phyloP scores from a whole-genome alignment of 257 asterid species.

The Buddleja alternifolia region DNA sequence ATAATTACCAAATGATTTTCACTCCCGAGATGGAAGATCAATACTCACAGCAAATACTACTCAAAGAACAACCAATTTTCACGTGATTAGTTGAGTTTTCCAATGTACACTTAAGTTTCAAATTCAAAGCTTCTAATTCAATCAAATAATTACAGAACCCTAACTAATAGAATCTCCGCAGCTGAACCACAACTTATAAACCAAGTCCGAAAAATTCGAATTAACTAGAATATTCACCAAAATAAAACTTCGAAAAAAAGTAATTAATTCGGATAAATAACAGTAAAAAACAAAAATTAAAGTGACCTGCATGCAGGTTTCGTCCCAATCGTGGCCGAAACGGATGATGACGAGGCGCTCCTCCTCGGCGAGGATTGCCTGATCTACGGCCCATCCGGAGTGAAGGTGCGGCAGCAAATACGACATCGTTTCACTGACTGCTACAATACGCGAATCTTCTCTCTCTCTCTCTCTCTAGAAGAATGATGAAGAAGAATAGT shows the following conservation, averaged over 20 bases:
- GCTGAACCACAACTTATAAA: no score
- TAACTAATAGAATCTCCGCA: no score
- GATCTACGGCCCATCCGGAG: conserved; percentile 98
- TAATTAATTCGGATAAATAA: neutral
- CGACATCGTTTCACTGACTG: conserved; percentile 76
- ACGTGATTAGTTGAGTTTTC: neutral
- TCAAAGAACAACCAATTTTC: neutral
- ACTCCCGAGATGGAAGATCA: neutral
- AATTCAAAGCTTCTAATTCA: conserved; percentile 22
- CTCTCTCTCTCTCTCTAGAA: no score
- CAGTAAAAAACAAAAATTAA: conserved; percentile 9
- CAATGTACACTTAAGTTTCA: neutral
- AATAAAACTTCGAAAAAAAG: no score
- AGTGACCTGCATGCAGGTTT: conserved; percentile 92
- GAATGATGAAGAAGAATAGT: no score
- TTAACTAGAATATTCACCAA: neutral
- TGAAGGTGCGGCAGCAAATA: conserved; percentile 88
- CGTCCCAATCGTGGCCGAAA: conserved; percentile 97
- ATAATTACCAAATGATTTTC: neutral
- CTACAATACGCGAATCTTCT: no score
- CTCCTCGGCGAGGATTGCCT: conserved; percentile 92
- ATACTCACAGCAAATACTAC: neutral
- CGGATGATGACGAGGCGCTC: conserved; percentile 94
- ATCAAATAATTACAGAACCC: no score
- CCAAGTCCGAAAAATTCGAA: no score